Evolutionary conservation across 2,329 filamentous ascomycete genomes (phyloP), one percentile per base, ranked within the genome.

Genomic region (Zalaria obscura): DNA sequence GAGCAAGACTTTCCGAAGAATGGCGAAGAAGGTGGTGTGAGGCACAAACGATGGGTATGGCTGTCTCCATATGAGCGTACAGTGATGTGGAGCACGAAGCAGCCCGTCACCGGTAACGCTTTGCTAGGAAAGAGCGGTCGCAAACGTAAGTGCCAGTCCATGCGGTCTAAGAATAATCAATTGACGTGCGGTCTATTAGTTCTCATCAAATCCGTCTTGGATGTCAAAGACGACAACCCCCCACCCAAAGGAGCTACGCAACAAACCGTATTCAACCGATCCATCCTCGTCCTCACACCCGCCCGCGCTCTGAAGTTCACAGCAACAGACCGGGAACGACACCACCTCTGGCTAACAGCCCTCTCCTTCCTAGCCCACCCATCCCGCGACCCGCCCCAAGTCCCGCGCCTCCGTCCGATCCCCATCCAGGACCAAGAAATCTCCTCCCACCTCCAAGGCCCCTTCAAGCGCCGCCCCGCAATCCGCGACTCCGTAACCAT

Each of bases 31-130:
- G 72, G 73, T 31, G 77, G 72, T 26, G 82, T 73, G 4, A 66
- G 91, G 27, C 91, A 98, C 60, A 95, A 88, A 66, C 75, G 91
- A 59, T 98, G 91, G 91, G 91, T 98, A 2, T 98, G 91, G 91
- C 74, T 98, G 48, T 91, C 89, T 11, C 91, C 91, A 3, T 96
- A 98, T 56, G 91, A 98, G 63, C 75, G 88, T 47, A 82, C 89
- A 8, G 89, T 98, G 45, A 84, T 98, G 61, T 98, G 91, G 91
- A 95, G 89, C 62, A 93, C 83, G 70, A 95, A 93, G 69, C 91
- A 98, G 63, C 91, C 91, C 10, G 85, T 80, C 6, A 86, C 80
- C 51, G 87, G 88, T 28, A 82, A 77, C 52, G 89, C 88, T 28
- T 64, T 98, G 60, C 73, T 96, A 70, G 91, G 91, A 50, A 98